Evolutionary conservation across 495 filamentous ascomycete genomes (phyloP), one percentile per base, ranked within the genome.

Genomic region (Neurospora terricola): DNA sequence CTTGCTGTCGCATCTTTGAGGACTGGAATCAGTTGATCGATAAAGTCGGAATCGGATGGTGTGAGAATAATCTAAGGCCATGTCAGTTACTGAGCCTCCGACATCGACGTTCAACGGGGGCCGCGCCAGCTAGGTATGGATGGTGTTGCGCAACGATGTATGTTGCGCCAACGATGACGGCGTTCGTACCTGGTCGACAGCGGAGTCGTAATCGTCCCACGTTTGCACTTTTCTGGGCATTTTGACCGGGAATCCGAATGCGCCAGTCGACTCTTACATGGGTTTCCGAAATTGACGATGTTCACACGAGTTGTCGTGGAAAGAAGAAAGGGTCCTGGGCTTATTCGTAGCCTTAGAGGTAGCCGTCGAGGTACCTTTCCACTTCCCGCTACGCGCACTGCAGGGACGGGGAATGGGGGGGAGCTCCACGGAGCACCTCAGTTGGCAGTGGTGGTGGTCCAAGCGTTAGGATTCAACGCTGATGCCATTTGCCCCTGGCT

Each of bases 1-100:
- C 91, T 91, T 69, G 88, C 84, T 69, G 92, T 91, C 75, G 93
- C 93, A 86, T 97, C 94, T 84, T 92, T 93, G 66, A 99, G 91
- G 0, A 94, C 93, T 16, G 94, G 93, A 27, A 98, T 94, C 70
- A 98, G 84, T 80, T 97, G 96, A 78, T 98, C 95, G 71, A 98
- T 90, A 77, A 97, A 97, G 74, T 99, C 96, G 72, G 89, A 88
- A 74, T 98, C 96, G 7, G 93, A 94, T 27, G 94, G 90, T 16
- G 94, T 92, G 77, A 96, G 91, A 72, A 97, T 92, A 76, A 98
- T 94, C 93, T 98, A 72, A n/a, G 18, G 21, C 16, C 59, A 34
- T 21, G 38, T 70, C 27, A 42, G 70, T 69, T 18, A 70, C 48
- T 34, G 34, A 34, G 34, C 34, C 18, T 38, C n/a, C 9, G 30